Evolutionary conservation across 2,329 filamentous ascomycete species (phyloP), one percentile per base, ranked within the genome.

Genomic region (Blastomyces silverae): DNA sequence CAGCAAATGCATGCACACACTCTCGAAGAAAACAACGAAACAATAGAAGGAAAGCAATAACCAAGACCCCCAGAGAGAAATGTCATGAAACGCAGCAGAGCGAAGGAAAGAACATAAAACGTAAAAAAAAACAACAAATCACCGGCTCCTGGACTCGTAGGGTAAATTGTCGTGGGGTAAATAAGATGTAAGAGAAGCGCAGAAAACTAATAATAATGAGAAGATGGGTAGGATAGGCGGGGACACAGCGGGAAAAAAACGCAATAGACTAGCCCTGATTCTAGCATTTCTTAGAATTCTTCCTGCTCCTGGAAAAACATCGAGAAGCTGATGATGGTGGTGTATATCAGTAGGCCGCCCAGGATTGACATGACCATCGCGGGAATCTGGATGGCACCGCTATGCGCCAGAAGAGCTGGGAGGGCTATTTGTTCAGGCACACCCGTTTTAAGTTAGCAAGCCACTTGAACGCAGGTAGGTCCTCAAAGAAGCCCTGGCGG

Each of bases 281-380:
- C 17, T 28, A 61, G 6, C 20, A 22, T 22, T 5, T 5, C 72
- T 80, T 79, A 97, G 77, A 97, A 99, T 72, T 97, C 94, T 75
- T 96, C 90, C 76, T 97, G 92, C 79, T 97, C 92, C 76, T 93
- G 89, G 83, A 99, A 99, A 81, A 97, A 99, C 87, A 97, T 90
- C 70, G 90, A 89, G 78, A 99, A 99, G 80, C 90, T 94, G 79
- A 99, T 95, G 75, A 99, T 97, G 60, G 94, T 99, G 65, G 91
- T 91, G 79, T 99, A 99, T 76, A 99, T 99, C 75, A 99, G 81
- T 66, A 97, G 81, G 62, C 94, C 94, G 37, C 94, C 94, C 62
- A 93, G 80, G 71, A 99, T 89, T 62, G 90, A 95, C 94, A 99
- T 99, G 75, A 91, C 81, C 87, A 96, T 96, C 60, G 94, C 94